phyloP scores from a whole-genome alignment of 257 asterid genomes.

The Misopates orontium region DNA sequence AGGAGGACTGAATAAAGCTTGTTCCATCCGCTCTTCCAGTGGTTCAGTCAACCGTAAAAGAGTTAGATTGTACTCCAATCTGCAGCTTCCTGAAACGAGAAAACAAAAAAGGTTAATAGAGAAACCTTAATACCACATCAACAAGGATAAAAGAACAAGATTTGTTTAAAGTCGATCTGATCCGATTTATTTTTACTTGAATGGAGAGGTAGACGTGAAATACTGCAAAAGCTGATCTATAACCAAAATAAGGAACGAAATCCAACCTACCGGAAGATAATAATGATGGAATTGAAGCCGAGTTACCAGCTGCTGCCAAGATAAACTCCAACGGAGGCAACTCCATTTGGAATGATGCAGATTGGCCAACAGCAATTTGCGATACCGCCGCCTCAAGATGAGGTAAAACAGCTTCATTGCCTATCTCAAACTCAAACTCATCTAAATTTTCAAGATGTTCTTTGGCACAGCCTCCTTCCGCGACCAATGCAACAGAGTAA shows the following conservation, averaged over 20 bases:
- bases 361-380: constrained; percentile 77
- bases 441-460: constrained; percentile 79
- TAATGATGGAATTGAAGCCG: constrained; percentile 44
- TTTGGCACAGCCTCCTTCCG: constrained; percentile 47
- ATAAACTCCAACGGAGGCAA: constrained; percentile 64
- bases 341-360: constrained; percentile 60
- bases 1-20: constrained; percentile 86
- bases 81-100: constrained; percentile 53
- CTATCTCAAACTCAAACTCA: constrained; percentile 89
- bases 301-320: constrained; percentile 67
- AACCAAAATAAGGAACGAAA: constrained; percentile 9
- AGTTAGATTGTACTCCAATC: constrained; percentile 62
- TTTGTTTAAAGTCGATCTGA: neutral
- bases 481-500: constrained; percentile 58
- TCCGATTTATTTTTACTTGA: neutral
- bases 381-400: constrained; percentile 64
- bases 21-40: constrained; percentile 93
- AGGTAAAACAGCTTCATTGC: constrained; percentile 72
- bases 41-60: constrained; percentile 75
- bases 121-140: neutral
- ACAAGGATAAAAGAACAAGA: constrained; percentile 1
- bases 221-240: neutral
- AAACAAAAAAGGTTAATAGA: constrained; percentile 4
- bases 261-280: constrained; percentile 62
- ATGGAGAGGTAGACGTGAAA: neutral